Evolutionary conservation across 2,329 filamentous ascomycete genomes (phyloP).

Genomic region (Penicillium paneum): DNA sequence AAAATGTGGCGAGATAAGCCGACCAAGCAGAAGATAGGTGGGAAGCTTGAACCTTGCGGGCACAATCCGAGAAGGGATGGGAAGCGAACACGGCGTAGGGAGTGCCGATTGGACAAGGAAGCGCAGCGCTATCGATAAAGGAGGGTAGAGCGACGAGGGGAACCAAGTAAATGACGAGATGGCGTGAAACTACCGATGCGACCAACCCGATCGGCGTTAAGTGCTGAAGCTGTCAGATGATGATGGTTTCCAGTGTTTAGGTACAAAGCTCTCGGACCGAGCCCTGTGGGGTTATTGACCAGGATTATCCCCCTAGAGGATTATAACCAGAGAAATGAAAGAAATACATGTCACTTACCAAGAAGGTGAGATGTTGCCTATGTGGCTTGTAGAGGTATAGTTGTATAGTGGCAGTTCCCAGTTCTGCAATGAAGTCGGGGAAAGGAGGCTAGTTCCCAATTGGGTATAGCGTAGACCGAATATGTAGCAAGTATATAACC

Average conservation of each 20-base stretch:
- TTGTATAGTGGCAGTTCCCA: not conserved
- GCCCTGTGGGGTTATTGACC: conserved; percentile 1
- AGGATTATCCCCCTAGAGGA: not conserved
- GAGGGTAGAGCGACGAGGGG: conserved; percentile 9
- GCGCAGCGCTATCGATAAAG: conserved; percentile 18
- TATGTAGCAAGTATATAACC: not conserved
- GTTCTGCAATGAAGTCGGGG: conserved; percentile 4
- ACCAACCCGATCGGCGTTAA: conserved; percentile 22
- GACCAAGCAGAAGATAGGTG: conserved; percentile 12
- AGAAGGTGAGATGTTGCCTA: not conserved
- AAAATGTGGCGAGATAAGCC: conserved; percentile 10
- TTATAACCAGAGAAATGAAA: not conserved
- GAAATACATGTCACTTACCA: not conserved
- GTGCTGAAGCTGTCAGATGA: conserved; percentile 23
- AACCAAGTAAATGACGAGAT: conserved; percentile 23
- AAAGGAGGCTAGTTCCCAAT: conserved; percentile 7
- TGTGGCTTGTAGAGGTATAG: not conserved
- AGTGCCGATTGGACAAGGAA: conserved; percentile 24
- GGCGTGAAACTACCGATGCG: conserved; percentile 26
- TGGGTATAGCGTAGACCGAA: not conserved
- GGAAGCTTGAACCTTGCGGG: conserved; percentile 17
- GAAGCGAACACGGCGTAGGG: conserved; percentile 9
- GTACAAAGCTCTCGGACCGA: conserved; percentile 7
- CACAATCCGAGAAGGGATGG: conserved; percentile 12
- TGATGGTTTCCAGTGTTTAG: conserved; percentile 10